These are phyloP conservation scores for Porodaedalea pini DNA, from an alignment of 1,284 basidiomycete genomes.

Conservation along the genomic window DNA sequence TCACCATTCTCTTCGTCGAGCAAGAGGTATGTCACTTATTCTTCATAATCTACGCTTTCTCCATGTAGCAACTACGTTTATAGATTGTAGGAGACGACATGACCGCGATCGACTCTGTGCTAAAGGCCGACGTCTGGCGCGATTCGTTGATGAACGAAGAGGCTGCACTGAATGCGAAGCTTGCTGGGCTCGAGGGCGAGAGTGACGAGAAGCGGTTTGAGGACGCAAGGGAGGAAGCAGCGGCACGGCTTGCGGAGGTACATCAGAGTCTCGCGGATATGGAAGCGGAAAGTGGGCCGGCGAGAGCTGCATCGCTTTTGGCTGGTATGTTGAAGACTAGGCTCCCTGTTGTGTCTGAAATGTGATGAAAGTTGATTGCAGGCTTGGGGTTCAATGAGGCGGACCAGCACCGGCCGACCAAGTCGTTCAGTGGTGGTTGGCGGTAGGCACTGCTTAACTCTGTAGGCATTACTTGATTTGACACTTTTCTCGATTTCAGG, in stretches of 20 bases:
- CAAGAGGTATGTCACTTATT: constrained; percentile 69
- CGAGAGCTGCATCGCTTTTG: constrained; percentile 85
- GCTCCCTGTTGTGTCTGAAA: background rate
- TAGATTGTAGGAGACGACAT: constrained; percentile 93
- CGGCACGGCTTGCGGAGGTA: constrained; percentile 84
- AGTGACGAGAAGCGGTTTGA: constrained; percentile 75
- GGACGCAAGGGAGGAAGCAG: constrained; percentile 83
- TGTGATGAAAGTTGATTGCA: constrained; percentile 27
- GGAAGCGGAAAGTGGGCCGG: constrained; percentile 96
- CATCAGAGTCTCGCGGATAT: constrained; percentile 92
- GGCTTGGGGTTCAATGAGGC: constrained; percentile 87
- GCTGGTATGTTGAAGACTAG: constrained; percentile 78
- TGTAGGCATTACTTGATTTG: background rate
- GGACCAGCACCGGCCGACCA: constrained; percentile 82
- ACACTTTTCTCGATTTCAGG: constrained; percentile 33
- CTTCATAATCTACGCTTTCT: background rate
- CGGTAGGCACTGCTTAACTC: constrained; percentile 46
- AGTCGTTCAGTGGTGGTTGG: constrained; percentile 97
- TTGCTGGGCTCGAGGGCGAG: constrained; percentile 70
- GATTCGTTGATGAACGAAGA: constrained; percentile 88
- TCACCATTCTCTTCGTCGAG: constrained; percentile 97
- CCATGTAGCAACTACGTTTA: background rate
- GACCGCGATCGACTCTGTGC: constrained; percentile 85
- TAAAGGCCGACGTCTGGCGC: constrained; percentile 96
- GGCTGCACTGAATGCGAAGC: constrained; percentile 63